These are phyloP conservation scores for Eucalyptus shirleyi DNA, from an alignment of 345 rosid genomes.

Conservation along the genomic window DNA sequence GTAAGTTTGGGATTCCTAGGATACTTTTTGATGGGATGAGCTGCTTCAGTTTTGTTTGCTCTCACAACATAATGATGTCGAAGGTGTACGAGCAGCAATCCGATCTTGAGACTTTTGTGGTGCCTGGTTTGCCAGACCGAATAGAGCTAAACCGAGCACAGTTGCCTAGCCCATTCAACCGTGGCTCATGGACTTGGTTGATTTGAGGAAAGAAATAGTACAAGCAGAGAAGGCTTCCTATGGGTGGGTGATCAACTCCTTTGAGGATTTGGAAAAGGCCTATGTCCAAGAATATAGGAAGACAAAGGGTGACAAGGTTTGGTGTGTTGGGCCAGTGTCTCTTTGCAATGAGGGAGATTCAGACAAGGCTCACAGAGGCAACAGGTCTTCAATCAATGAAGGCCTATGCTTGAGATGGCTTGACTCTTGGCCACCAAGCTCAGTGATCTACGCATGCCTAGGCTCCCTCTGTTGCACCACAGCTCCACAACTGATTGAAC, in stretches of 20 bases:
- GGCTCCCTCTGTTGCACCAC: slow-evolving; percentile 32
- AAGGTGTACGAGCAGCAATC: slow-evolving; percentile 5
- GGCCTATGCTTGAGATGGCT: slow-evolving; percentile 11
- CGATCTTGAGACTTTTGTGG: slow-evolving; percentile 10
- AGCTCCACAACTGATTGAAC: slow-evolving; percentile 13
- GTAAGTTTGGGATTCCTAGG: slow-evolving; percentile 14
- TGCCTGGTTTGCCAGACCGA: slow-evolving; percentile 15
- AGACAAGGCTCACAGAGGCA: slow-evolving; percentile 31
- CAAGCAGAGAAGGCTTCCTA: slow-evolving; percentile 7
- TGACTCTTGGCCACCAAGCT: not conserved
- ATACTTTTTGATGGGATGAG: slow-evolving; percentile 27
- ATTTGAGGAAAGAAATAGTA: slow-evolving; percentile 9
- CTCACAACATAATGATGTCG: slow-evolving; percentile 3
- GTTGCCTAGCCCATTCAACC: slow-evolving; percentile 19
- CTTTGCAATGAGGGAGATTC: not conserved
- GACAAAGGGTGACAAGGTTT: slow-evolving; percentile 2
- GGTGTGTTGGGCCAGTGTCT: slow-evolving; percentile 49
- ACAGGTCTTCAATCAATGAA: not conserved
- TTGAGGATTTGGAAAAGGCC: slow-evolving; percentile 19
- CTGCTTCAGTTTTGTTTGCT: slow-evolving; percentile 13
- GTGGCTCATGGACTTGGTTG: not conserved
- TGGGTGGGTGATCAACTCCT: slow-evolving; percentile 21
- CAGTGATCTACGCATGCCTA: slow-evolving; percentile 36
- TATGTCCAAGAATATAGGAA: not conserved
- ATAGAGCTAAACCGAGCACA: slow-evolving; percentile 13